Percentiles rank a stretch among this genome's conserved stretches.
phyloP scores from a whole-genome alignment of 345 rosid genomes.

The Capsella bursapastoris region DNA sequence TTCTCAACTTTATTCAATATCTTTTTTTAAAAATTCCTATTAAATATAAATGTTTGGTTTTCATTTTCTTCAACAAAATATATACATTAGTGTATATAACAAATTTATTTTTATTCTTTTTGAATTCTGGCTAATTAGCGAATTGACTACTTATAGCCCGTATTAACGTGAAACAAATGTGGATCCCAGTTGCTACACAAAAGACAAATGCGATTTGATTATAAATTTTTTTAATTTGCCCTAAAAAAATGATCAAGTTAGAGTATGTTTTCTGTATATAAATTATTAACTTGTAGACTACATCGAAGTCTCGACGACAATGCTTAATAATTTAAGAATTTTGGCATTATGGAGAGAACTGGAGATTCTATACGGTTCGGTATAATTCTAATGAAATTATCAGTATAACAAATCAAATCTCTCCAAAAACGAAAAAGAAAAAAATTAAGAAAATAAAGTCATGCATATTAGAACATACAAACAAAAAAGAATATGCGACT shows the following conservation, averaged over 20 bases:
- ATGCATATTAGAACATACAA: neutral
- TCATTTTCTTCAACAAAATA: too few species aligned
- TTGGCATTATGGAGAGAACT: neutral
- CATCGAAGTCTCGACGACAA: neutral
- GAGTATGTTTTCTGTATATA: neutral
- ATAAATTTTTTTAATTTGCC: conserved; percentile 2
- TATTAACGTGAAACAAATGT: conserved; percentile 25
- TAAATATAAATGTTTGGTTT: too few species aligned
- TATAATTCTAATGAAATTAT: neutral
- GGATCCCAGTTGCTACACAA: conserved; percentile 38
- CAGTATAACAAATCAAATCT: neutral
- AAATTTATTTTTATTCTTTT: neutral
- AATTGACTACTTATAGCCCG: conserved; percentile 11
- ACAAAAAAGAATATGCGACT: neutral
- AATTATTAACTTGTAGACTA: neutral
- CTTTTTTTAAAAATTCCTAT: too few species aligned
- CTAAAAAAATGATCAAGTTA: neutral
- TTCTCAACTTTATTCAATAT: conserved; percentile 2
- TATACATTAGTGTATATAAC: too few species aligned
- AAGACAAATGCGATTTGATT: conserved; percentile 30
- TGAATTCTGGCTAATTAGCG: conserved; percentile 9
- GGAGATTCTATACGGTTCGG: neutral
- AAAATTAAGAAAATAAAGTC: neutral
- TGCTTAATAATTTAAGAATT: neutral
- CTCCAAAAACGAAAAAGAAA: neutral